Evolutionary conservation across 192 early-diverging fungal genomes (phyloP), one percentile per base, ranked within the genome.

Genomic region (Coemansia sp.): DNA sequence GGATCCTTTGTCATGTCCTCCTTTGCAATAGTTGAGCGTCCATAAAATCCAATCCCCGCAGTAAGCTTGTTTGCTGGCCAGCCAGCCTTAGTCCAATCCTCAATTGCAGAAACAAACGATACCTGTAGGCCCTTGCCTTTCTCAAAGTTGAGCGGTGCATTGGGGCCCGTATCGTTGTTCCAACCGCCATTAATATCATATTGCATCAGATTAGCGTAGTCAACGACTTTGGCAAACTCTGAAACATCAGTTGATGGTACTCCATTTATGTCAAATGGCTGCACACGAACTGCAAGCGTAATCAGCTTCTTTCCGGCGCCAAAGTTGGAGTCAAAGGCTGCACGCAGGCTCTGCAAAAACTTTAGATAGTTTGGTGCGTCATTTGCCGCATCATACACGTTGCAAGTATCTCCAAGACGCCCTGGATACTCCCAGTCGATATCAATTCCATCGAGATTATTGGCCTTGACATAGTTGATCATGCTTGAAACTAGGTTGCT

Each of bases 391-490:
- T 88, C 86, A 30, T 83, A 65, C 1, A 56, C 52, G 38, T 79
- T 84, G 25, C 76, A 74, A 4, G 57, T 63, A 28, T 72, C 59
- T 16, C 82, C 85, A 18, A 61, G 50, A n/a, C 82, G 67, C 8
- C 83, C 83, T 1, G 85, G 90, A 61, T 87, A 90, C 67, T 92
- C 90, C 85, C 81, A 90, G 65, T 91, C 91, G 59, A 91, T 84
- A 64, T 93, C 90, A 12, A 82, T 71, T 5, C 87, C 86, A 61
- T 88, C 85, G 6, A 85, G 69, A 7, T 71, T 60, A 41, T 87
- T 82, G 25, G 61, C 63, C 49, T 77, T 64, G 49, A 89, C 81
- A 26, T 84, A 83, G 26, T 73, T 67, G 47, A 87, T 49, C 55
- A 87, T 89, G 60, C 82, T 84, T 27, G 84, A 69, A 24, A 89